Base-by-base conservation (phyloP, 1,139 yeast genomes). In the Blastobotrys ciferrii region DNA sequence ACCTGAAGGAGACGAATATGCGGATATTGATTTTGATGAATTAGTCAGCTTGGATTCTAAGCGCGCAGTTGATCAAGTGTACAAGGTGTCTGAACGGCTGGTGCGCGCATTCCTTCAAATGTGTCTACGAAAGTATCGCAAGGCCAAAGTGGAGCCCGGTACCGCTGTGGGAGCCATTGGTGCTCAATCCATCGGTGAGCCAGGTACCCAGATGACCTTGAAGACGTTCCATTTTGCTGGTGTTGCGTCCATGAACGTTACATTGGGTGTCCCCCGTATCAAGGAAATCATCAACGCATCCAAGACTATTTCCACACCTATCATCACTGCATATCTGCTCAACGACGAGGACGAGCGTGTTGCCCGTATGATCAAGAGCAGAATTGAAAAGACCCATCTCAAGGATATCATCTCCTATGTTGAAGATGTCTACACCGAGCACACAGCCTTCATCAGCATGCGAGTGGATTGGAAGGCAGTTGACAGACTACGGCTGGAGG, bases 211-310 rank as follows among this genome's bases (percentile, higher is more conserved):
- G 70, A 92, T 92, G 98, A 92, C 98, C 7, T 77, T 92, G 70
- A 92, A 92, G 71, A 92, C 98, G 63, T 92, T 92, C 87, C 98
- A 92, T 75, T 92, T 92, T 76, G 98, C 98, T 61, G 98, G 98
- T 76, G 98, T 92, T 52, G 98, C 98, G 30, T 87, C 96, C 43
- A 92, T 92, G 98, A 92, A 92, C 73, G 96, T 92, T 58, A 92
- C 98, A 0, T 78, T 92, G 59, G 98, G 98, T 80, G 98, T 92
- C 43, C 98, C 98, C 36, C 96, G 98, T 78, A 92, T 92, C 65
- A 92, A 92, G 71, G 99, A 92, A 75, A 92, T 92, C 66, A 92
- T 92, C 66, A 94, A 92, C 69, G 99, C 98, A 1, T 87, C 97
- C 15, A 94, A 94, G 67, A 81, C 82, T 13, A 94, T 94, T 60